Percentiles rank a stretch among this genome's conserved stretches.
phyloP scores from a whole-genome alignment of 345 rosid species.

The Jatropha curcas region DNA sequence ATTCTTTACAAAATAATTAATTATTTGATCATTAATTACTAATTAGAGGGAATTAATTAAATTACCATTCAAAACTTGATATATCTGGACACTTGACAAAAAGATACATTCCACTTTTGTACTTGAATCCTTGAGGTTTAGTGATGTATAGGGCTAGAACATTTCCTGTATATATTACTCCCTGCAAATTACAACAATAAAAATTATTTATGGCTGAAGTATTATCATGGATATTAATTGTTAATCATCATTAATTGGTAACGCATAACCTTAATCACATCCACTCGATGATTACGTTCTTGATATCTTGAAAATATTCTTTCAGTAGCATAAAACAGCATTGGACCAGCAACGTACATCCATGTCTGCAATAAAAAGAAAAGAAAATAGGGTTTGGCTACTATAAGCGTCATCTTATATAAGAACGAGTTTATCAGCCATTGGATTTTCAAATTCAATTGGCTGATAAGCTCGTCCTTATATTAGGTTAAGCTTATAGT shows the following conservation, averaged over 20 bases:
- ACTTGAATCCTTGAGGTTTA: slow-evolving; percentile 80
- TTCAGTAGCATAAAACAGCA: slow-evolving; percentile 59
- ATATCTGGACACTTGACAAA: slow-evolving; percentile 86
- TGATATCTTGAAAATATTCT: slow-evolving; percentile 52
- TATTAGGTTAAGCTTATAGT: no score
- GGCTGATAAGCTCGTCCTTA: no score
- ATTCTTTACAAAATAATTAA: not conserved
- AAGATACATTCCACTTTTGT: slow-evolving; percentile 94
- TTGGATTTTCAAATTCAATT: no score
- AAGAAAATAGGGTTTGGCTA: no score
- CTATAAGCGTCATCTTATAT: no score
- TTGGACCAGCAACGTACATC: slow-evolving; percentile 69
- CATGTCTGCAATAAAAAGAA: slow-evolving; percentile 62
- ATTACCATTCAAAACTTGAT: slow-evolving; percentile 79
- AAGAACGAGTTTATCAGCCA: no score
- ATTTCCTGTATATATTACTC: slow-evolving; percentile 81
- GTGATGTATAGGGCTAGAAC: slow-evolving; percentile 84
- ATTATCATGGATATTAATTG: not conserved
- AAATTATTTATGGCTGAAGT: not conserved
- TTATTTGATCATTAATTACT: not conserved
- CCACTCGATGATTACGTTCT: slow-evolving; percentile 58
- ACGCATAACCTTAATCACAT: slow-evolving; percentile 71
- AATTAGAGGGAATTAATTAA: not conserved
- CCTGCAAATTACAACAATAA: slow-evolving; percentile 48
- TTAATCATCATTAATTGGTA: slow-evolving; percentile 7